A percentile compares a stretch with the other conserved stretches of the same genome.
Evolutionary conservation across 164 flowering plant genomes (phyloP).

Genomic region (Nymphaea thermarum): DNA sequence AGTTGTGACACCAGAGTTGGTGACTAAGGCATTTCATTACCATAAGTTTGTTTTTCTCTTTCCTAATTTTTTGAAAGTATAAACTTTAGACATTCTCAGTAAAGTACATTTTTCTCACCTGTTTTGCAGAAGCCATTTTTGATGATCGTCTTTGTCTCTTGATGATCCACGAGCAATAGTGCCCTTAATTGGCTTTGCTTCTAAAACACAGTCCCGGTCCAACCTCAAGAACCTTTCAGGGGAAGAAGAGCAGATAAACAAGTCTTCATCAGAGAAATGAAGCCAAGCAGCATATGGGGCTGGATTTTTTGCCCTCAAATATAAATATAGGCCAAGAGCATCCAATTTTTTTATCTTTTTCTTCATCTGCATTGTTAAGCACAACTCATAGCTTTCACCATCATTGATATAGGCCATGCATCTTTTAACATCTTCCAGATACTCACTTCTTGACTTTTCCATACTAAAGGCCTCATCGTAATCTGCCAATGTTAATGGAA

Average conservation of each 20-base stretch:
- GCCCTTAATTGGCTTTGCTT: conserved; percentile 99
- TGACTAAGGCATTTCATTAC: too few species aligned
- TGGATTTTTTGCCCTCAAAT: conserved; percentile 73
- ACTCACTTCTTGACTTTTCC: conserved; percentile 68
- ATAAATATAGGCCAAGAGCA: conserved; percentile 55
- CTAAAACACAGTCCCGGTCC: conserved; percentile 56
- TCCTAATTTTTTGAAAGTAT: not conserved
- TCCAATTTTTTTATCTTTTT: conserved; percentile 39
- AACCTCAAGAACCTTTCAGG: conserved; percentile 85
- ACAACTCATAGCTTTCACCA: conserved; percentile 96
- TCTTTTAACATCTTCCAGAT: conserved; percentile 54
- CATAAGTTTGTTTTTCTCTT: not conserved
- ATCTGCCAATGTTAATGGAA: conserved; percentile 5
- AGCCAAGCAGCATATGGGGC: conserved; percentile 99
- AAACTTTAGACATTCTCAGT: not conserved
- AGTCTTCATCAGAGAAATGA: conserved; percentile 56
- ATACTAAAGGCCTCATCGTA: conserved; percentile 27
- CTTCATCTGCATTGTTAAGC: conserved; percentile 80
- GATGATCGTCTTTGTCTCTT: conserved; percentile 54
- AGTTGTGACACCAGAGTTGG: too few species aligned
- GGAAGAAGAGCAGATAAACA: conserved; percentile 81
- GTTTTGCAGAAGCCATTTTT: conserved; percentile 46
- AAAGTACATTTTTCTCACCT: conserved; percentile 30
- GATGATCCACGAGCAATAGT: conserved; percentile 78
- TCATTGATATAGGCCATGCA: conserved; percentile 72